Base-by-base conservation (phyloP, 192 early-diverging fungal genomes). In the Backusella tarrabulga region DNA sequence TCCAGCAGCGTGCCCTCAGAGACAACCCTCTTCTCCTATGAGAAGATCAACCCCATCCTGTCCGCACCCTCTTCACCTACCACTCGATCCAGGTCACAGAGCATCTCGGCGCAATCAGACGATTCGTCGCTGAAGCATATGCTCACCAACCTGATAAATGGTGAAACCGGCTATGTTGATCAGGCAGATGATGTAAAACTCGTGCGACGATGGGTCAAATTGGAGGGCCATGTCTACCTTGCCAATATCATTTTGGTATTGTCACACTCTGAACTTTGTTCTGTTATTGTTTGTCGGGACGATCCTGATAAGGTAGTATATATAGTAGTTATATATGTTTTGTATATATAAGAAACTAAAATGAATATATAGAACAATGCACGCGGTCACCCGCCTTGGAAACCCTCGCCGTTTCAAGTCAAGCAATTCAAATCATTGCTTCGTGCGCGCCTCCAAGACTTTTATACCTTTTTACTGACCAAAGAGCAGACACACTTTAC, bases 401-500 rank as follows among this genome's bases (percentile, higher is more conserved):
- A 80, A 19, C 71, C 71, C 17, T 15, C 29, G 6, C 42, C 71
- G 17, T 41, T 26, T 29, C 70, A 72, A 72, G 71, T 72, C 12
- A 72, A 72, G 5, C 23, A 46, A 74, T 77, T 81, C 52, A 72
- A 68, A 36, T 40, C 72, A 19, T 17, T 26, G 3, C 36, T 82
- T 19, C 40, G 46, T 50, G 0, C 11, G 1, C 40, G 32, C 6
- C 50, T 82, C 26, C 8, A 40, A 32, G 80, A 82, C 67, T 82
- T 82, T 23, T 21, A 60, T 19, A 34, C 73, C 7, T 82, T 78
- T 54, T 68, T 82, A 23, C 26, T 78, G 19, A 77, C 70, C 11
- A 82, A 78, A 40, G 80, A 82, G 63, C 56, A 69, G n/a, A 70
- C 77, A 1, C 80, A 82, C 56, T 82, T 82, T 19, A 78, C 80